Evolutionary conservation across 78 protist genomes (phyloP).

Genomic region (Mastigamoeba balamuthi): DNA sequence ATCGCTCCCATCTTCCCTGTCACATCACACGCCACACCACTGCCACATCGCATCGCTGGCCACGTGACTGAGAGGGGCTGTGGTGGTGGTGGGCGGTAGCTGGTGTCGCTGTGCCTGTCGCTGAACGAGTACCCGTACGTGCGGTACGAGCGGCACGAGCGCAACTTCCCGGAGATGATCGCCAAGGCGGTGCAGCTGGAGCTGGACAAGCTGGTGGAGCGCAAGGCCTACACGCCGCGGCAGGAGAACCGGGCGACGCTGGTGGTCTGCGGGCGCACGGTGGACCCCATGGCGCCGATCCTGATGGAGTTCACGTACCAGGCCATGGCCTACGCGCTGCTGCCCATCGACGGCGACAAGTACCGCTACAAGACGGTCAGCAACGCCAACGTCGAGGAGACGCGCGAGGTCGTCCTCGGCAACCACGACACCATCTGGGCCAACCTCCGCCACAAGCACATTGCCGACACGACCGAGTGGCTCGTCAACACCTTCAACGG

Average conservation of each 20-base stretch:
- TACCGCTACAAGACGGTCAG: slow-evolving; percentile 2
- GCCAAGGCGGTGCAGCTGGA: slow-evolving; percentile 3
- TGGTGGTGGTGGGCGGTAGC: too few relatives aligned
- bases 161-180: not conserved
- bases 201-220: not conserved
- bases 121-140: slow-evolving; percentile 45
- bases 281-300: slow-evolving; percentile 69
- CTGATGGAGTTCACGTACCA: slow-evolving; percentile 79
- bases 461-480: slow-evolving; percentile 51
- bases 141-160: slow-evolving; percentile 23
- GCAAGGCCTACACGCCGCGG: not conserved
- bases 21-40: too few relatives aligned
- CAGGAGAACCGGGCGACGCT: slow-evolving; percentile 17
- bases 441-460: slow-evolving; percentile 52
- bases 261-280: slow-evolving; percentile 53
- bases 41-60: too few relatives aligned
- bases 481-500: slow-evolving; percentile 38
- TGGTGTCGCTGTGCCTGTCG: slow-evolving; percentile 44
- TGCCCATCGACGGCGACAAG: slow-evolving; percentile 36
- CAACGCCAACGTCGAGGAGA: not conserved
- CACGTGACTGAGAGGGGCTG: too few relatives aligned
- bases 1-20: too few relatives aligned
- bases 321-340: slow-evolving; percentile 69
- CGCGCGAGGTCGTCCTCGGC: slow-evolving; percentile 43
- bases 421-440: slow-evolving; percentile 64